These are phyloP conservation scores for Aspergillus ochraceus DNA, from an alignment of 2,329 filamentous ascomycete species.

Conservation along the genomic window DNA sequence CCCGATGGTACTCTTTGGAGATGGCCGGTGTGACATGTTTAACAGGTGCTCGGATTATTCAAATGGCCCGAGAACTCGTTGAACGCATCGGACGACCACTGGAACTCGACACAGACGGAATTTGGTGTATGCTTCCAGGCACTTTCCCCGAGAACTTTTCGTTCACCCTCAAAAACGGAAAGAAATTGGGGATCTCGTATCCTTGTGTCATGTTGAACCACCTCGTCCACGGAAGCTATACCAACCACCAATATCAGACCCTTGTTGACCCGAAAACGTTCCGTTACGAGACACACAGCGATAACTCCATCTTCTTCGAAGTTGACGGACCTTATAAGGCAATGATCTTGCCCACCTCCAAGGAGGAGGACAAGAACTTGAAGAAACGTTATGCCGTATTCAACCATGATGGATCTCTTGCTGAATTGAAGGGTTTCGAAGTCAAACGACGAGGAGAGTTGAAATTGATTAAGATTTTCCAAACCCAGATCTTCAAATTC, in stretches of 20 bases:
- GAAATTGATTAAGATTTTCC: conserved; percentile 99
- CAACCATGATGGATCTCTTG: conserved; percentile 93
- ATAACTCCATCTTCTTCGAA: conserved; percentile 99
- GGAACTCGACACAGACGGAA: conserved; percentile 96
- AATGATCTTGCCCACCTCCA: conserved; percentile 95
- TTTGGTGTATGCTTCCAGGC: conserved; percentile 98
- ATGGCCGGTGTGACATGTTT: conserved; percentile 99
- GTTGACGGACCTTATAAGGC: conserved; percentile 97
- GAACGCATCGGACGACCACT: conserved; percentile 89
- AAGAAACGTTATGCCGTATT: conserved; percentile 99
- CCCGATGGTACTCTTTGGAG: conserved; percentile 98
- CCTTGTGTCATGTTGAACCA: conserved; percentile 99
- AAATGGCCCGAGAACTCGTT: conserved; percentile 89
- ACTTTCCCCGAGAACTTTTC: conserved; percentile 95
- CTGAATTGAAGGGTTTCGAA: conserved; percentile 96
- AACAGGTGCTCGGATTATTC: conserved; percentile 94
- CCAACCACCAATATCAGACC: conserved; percentile 96
- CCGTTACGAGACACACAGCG: conserved; percentile 94
- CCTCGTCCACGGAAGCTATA: conserved; percentile 89
- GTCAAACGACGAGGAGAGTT: conserved; percentile 96
- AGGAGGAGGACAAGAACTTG: conserved; percentile 98
- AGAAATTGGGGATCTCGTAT: conserved; percentile 95
- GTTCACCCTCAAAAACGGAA: conserved; percentile 92
- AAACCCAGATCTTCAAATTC: conserved; percentile 99
- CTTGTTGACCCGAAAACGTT: conserved; percentile 75